Base-by-base conservation (phyloP, 2,329 filamentous ascomycete species). In the Ophiostoma triangulosporum region DNA sequence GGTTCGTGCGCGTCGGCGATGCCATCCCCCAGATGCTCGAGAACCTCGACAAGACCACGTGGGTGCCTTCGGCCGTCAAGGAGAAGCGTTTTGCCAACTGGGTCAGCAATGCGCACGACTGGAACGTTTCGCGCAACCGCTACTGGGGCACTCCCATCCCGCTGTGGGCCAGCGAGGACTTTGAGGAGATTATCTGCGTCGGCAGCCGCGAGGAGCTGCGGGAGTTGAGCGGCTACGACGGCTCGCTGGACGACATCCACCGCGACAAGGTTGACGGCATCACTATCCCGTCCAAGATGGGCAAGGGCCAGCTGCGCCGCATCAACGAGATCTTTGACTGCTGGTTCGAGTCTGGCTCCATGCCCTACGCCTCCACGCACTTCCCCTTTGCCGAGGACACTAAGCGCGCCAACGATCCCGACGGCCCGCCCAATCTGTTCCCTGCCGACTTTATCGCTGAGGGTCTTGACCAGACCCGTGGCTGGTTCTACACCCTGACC, bases 401-500 rank as follows among this genome's bases (percentile, higher is more conserved):
- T 9, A 77, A 83, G 56, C 91, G 95, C 58, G 88, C 90, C 0
- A 90, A 96, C 66, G 89, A 89, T 60, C 48, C 55, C 33, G 38
- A 29, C 24, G 51, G 43, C 24, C 48, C 29, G 50, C 54, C 55
- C 27, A 27, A 67, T 2, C 67, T 70, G 32, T 69, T 70, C 27
- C 71, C 74, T 0, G 68, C 76, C 2, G 80, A 84, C 62, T 78
- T 73, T 49, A 68, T 73, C 58, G 69, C 70, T 1, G 74, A 72
- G 1, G 61, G 62, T 27, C 59, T 95, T 26, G 45, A 96, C 65
- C 91, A 96, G 70, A 96, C 91, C 22, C 81, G 90, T 63, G 91
- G 91, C 50, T 97, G 91, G 91, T 97, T 96, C 70, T 96, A 97
- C 66, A 96, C 90, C 1, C 71, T 96, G 57, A 81, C 88, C 20